Evolutionary conservation across 208 protist species (phyloP), one percentile per base, ranked within the genome.

Genomic region (Trypanosoma caninum): DNA sequence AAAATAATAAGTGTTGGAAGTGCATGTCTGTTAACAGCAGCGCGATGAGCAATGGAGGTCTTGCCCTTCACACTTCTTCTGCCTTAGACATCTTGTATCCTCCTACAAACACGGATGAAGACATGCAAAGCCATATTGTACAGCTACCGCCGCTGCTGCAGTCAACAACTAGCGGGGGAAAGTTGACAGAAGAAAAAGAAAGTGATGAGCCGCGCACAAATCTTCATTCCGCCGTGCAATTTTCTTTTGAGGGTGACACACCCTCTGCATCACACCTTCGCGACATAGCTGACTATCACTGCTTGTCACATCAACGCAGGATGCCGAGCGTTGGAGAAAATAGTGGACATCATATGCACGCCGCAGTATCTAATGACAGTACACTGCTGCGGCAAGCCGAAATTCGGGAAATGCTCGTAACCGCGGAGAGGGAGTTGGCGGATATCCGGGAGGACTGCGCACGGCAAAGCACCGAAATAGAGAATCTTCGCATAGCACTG

Each of bases 351-450:
- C 33, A 46, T 42, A 3, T 23, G n/a, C 33, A 38, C 16, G 28
- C 23, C 35, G 37, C 2, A 38, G 56, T 16, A 53, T n/a, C n/a
- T n/a, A 33, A 33, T 38, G 46, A 54, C 7, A 25, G 25, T 48
- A 34, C 61, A 53, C 41, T 72, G 10, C 55, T 59, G 41, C 77
- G 76, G 8, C 51, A 83, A 25, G 72, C 77, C 7, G 82, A 91
- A 42, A 42, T 94, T 31, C 76, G 82, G 8, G 71, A 76, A 28
- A 76, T 86, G 74, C 82, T 94, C 7, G 76, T 94, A 48, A 51
- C 67, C 27, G 69, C 78, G 10, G 84, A 94, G 62, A 74, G 84
- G 6, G 84, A 91, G 54, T 40, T 90, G 38, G 84, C 84, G 0
- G 84, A 87, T 44, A 31, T 80, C 57, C 74, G 82, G 8, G 88